Evolutionary conservation across 345 rosid genomes (phyloP), one percentile per base, ranked within the genome.

Genomic region (Citrus australasica): DNA sequence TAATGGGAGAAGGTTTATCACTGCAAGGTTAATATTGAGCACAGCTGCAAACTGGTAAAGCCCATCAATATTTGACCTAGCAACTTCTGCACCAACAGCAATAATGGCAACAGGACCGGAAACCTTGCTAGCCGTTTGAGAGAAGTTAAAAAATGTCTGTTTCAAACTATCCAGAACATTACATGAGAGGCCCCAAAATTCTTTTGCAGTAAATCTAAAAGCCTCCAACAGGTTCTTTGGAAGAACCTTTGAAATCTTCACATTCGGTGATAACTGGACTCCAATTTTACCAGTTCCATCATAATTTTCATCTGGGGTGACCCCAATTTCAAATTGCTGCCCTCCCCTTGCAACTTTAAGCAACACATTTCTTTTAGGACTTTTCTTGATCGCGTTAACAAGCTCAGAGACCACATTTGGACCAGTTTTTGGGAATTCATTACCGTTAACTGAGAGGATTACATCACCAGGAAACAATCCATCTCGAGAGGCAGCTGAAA

Each of bases 51-150:
- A 95, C 58, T 95, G 98, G 81, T 87, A 95, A 56, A 95, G 94
- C 19, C 97, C 97, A 46, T 91, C 97, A 25, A 85, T 83, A 73
- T 91, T 95, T 13, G 98, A 95, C 84, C 96, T 88, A 21, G 99
- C 99, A n/a, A 95, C 99, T 86, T 95, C 98, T 16, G 98, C 97
- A 65, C 99, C 99, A 30, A 95, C 99, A 27, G 99, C 96, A 71
- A 95, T 95, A 68, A 95, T 93, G 8, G 98, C 98, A 37, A 95
- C 94, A 10, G 98, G 99, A 78, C 99, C 98, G 0, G 99, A 78
- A 63, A 95, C 94, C 83, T 93, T 89, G 82, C 99, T 87, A 7
- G 99, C 98, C 3, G 96, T 77, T 79, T 92, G 94, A 3, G 98
- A 91, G 85, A 95, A 93, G 85, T 95, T 95, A 17, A 89, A 55